Conservation (phyloP, 176 grass and related monocot species). For the Saccharum spontaneum region DNA sequence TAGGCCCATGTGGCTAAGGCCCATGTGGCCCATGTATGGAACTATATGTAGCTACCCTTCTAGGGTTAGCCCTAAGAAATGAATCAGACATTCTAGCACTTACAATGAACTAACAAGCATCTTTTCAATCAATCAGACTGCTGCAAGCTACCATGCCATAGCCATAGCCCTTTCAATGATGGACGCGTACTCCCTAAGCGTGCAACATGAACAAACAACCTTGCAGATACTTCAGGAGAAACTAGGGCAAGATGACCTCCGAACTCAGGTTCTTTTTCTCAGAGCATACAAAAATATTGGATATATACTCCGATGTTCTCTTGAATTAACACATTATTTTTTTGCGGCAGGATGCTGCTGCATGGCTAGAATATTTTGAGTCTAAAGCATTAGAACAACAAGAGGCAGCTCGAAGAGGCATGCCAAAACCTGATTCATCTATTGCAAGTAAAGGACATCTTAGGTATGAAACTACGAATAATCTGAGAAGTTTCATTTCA, state of each 20-base stretch:
- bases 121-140: conserved; percentile 70
- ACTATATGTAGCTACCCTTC: too few relatives aligned
- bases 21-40: too few relatives aligned
- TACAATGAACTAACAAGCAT: conserved; percentile 23
- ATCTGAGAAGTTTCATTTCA: conserved; percentile 37
- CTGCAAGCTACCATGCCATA: conserved; percentile 99
- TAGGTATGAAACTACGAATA: conserved; percentile 88
- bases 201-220: conserved; percentile 98
- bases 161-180: conserved; percentile 99
- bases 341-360: conserved; percentile 78
- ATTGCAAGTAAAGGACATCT: conserved; percentile 99
- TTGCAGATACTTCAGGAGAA: conserved; percentile 94
- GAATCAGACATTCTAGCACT: too few relatives aligned
- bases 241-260: conserved; percentile 95
- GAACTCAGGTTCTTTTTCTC: conserved; percentile 76
- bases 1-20: too few relatives aligned
- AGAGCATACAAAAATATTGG: conserved; percentile 11
- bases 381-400: conserved; percentile 95
- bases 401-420: conserved; percentile 85
- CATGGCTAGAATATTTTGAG: conserved; percentile 99
- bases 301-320: conserved; percentile 17
- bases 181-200: conserved; percentile 88
- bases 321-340: conserved; percentile 29
- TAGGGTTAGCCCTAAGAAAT: too few relatives aligned
- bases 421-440: conserved; percentile 96